These are phyloP conservation scores for Tinospora cordifolia DNA, from an alignment of 164 flowering plant genomes.

Conservation along the genomic window DNA sequence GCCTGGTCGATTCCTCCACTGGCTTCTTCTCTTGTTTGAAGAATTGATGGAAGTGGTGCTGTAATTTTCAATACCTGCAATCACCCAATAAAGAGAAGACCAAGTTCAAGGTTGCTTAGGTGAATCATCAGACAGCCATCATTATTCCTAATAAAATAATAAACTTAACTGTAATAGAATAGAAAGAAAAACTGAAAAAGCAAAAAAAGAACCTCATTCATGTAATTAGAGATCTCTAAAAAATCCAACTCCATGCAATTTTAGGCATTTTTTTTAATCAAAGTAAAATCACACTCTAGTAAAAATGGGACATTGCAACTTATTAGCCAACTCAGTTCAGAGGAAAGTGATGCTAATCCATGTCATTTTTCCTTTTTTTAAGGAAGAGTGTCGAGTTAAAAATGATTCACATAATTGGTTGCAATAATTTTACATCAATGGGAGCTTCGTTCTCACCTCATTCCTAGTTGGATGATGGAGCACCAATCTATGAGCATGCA, in stretches of 20 bases:
- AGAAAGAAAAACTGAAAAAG: background rate
- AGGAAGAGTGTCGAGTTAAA: background rate
- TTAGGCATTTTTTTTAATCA: no score
- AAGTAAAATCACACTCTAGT: no score
- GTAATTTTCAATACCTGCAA: conserved; percentile 39
- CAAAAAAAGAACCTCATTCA: background rate
- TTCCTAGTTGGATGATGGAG: conserved; percentile 59
- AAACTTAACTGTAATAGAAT: background rate
- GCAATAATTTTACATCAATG: background rate
- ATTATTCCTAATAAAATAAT: background rate
- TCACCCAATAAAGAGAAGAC: background rate
- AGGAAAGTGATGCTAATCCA: no score
- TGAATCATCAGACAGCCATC: background rate
- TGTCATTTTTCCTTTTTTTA: no score
- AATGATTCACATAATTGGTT: background rate
- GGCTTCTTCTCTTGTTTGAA: conserved; percentile 30
- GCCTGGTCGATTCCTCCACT: background rate
- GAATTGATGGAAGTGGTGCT: conserved; percentile 48
- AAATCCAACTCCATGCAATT: no score
- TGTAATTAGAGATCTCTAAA: background rate
- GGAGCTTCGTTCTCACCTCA: conserved; percentile 40
- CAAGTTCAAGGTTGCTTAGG: background rate
- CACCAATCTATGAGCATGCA: conserved; percentile 73
- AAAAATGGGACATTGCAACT: no score
- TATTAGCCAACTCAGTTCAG: no score